Conservation (phyloP, 495 filamentous ascomycete genomes). For the Schizothecium vesticola region DNA sequence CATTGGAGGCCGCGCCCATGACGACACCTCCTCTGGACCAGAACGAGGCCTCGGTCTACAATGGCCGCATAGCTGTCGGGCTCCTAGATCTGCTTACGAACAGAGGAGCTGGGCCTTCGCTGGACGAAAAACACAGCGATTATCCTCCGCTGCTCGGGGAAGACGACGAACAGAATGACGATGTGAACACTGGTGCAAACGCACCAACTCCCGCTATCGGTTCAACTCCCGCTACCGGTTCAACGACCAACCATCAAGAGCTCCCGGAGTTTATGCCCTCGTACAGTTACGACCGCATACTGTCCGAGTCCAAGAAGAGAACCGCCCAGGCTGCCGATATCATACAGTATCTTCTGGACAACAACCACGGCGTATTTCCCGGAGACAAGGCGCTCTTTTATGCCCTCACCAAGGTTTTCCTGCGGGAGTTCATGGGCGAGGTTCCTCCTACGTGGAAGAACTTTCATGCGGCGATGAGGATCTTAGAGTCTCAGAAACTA, state of each 20-base stretch:
- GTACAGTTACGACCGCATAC: constrained; percentile 20
- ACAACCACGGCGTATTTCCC: constrained; percentile 67
- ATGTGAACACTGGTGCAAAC: not conserved
- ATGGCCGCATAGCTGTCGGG: not conserved
- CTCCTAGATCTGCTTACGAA: not conserved
- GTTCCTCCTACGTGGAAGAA: constrained; percentile 31
- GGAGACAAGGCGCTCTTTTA: constrained; percentile 66
- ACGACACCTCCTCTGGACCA: not conserved
- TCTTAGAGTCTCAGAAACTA: constrained; percentile 19
- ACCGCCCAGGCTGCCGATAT: constrained; percentile 48
- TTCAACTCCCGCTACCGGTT: not conserved
- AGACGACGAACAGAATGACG: not conserved
- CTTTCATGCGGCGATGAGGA: constrained; percentile 45
- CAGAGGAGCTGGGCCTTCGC: not conserved
- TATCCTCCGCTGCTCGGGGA: not conserved
- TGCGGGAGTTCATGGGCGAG: constrained; percentile 39
- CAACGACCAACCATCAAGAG: constrained; percentile 6
- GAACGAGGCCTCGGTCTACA: not conserved
- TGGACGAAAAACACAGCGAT: not conserved
- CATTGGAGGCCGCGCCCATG: not conserved
- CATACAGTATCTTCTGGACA: constrained; percentile 62
- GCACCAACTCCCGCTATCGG: not conserved
- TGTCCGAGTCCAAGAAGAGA: constrained; percentile 23
- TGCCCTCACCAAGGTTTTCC: constrained; percentile 60
- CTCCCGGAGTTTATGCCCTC: constrained; percentile 12